These are phyloP conservation scores for Inonotus obliquus DNA, from an alignment of 1,284 basidiomycete genomes.

Conservation along the genomic window DNA sequence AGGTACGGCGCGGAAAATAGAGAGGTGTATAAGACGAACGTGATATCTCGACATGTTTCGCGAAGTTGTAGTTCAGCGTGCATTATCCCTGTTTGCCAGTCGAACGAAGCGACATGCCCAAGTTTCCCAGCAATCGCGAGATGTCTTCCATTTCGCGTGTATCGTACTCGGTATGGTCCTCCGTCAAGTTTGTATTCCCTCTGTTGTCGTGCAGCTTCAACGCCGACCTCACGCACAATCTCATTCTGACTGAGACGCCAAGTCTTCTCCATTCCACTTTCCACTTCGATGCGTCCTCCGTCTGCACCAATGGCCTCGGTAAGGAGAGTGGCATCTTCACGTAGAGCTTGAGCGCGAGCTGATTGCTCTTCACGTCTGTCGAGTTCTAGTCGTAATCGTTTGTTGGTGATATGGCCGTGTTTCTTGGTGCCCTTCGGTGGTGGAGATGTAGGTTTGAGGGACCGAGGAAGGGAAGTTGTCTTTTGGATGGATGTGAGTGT, in stretches of 20 bases:
- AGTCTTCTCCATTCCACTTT: constrained; percentile 80
- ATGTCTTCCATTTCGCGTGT: constrained; percentile 89
- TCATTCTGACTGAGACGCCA: constrained; percentile 86
- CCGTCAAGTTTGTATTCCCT: constrained; percentile 83
- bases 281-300: constrained; percentile 66
- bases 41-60: constrained; percentile 90
- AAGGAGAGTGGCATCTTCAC: constrained; percentile 63
- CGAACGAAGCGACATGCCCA: constrained; percentile 93
- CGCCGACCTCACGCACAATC: constrained; percentile 65
- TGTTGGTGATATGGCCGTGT: constrained; percentile 66
- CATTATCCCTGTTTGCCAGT: constrained; percentile 87
- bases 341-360: constrained; percentile 49
- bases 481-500: constrained; percentile 57
- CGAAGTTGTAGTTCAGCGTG: constrained; percentile 86
- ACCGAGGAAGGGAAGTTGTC: constrained; percentile 55
- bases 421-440: constrained; percentile 40
- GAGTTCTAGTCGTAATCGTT: constrained; percentile 70
- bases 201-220: constrained; percentile 69
- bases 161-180: constrained; percentile 81
- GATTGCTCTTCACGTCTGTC: constrained; percentile 54
- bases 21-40: constrained; percentile 38
- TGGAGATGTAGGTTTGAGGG: constrained; percentile 43
- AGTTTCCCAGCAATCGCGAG: constrained; percentile 77
- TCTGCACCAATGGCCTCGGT: constrained; percentile 49
- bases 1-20: background rate